Evolutionary conservation across 345 rosid genomes (phyloP).

Genomic region (Citrus sinensis): DVS_A1.0 CM039164.1:4608001-4608500

Average conservation of each 20-base stretch:
- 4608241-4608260: conserved; percentile 74
- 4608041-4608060: conserved; percentile 96
- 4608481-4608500: conserved; percentile 72
- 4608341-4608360: conserved; percentile 64
- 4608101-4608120: conserved; percentile 68
- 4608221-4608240: conserved; percentile 70
- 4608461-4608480: conserved; percentile 66
- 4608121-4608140: conserved; percentile 73
- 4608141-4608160: conserved; percentile 91
- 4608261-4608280: conserved; percentile 70
- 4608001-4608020: conserved; percentile 81
- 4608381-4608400: conserved; percentile 86
- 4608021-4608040: conserved; percentile 55
- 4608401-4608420: conserved; percentile 41
- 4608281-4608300: conserved; percentile 98
- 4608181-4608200: conserved; percentile 52
- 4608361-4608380: conserved; percentile 91
- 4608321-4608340: conserved; percentile 75
- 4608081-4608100: conserved; percentile 89
- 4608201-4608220: conserved; percentile 62
- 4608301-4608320: conserved; percentile 83
- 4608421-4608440: conserved; percentile 87
- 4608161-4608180: conserved; percentile 76
- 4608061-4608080: conserved; percentile 85
- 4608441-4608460: conserved; percentile 73